Base-by-base conservation (phyloP, 2,329 filamentous ascomycete species). In the Nannizziopsis barbatae region DNA sequence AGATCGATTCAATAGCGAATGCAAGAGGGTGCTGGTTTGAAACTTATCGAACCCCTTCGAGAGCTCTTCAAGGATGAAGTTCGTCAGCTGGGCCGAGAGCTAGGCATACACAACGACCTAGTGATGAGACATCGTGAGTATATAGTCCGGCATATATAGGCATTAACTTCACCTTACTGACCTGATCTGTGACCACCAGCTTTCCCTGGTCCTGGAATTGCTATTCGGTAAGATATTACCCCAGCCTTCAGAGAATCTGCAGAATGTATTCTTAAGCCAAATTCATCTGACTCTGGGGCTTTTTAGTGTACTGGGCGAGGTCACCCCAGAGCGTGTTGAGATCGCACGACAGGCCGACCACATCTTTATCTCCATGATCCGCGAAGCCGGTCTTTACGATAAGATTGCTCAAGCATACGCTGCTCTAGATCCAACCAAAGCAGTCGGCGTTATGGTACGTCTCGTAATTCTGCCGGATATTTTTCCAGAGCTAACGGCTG, bases 31-130 rank as follows among this genome's bases (percentile, higher is more conserved):
- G 40, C 47, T 18, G 48, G 52, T 45, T 52, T 55, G 37, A 59
- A 58, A 49, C 55, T 57, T 32, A 83, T 89, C 51, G 84, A 90
- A 66, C 83, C 84, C 5, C 75, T 88, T 1, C 74, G 83, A 35
- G 80, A 85, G 61, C 71, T 88, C 36, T 87, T 86, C 75, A 89
- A 89, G 64, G 83, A 89, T 56, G 84, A 89, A 67, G 83, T 86
- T 30, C 75, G 83, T 52, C 66, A 73, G 55, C 66, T 86, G 2
- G 83, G 83, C 15, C 77, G 75, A 12, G 72, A 82, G 50, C 71
- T 87, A 1, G 79, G 80, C n/a, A 84, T 87, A 51, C 74, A 79
- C 31, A 75, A 83, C 52, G 75, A 84, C n/a, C 77, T 87, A n/a
- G 80, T 87, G 51, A 84, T 80, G 79, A 71, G 84, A 38, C 83